Evolutionary conservation across 2,329 filamentous ascomycete species (phyloP).

Genomic region (Trichoderma guizhouense): DNA sequence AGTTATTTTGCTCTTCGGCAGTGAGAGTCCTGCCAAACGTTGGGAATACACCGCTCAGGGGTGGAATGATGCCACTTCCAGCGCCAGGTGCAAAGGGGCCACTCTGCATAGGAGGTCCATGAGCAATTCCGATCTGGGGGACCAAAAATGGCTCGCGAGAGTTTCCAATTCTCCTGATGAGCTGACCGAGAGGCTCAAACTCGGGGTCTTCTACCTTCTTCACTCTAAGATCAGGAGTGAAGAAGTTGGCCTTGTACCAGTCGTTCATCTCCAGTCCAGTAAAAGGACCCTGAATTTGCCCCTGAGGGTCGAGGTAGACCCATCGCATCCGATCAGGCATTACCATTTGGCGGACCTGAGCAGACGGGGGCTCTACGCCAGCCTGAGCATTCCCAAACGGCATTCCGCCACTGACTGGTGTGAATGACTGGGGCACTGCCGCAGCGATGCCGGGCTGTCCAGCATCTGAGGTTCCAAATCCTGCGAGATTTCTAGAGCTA

Average conservation of each 20-base stretch:
- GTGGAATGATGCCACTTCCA: constrained; percentile 69
- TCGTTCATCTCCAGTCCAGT: constrained; percentile 99
- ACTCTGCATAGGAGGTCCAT: constrained; percentile 65
- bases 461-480: constrained; percentile 39
- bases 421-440: constrained; percentile 35
- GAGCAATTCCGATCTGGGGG: constrained; percentile 91
- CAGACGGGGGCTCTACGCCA: constrained; percentile 51
- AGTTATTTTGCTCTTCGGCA: constrained; percentile 94
- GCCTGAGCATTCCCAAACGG: constrained; percentile 37
- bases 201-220: constrained; percentile 92
- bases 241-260: constrained; percentile 99
- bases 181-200: constrained; percentile 90
- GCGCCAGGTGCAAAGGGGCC: constrained; percentile 48
- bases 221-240: constrained; percentile 88
- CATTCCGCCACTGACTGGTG: constrained; percentile 34
- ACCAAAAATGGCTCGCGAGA: constrained; percentile 96
- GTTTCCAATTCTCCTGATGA: constrained; percentile 94
- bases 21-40: constrained; percentile 96
- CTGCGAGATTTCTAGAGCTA: constrained; percentile 31
- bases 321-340: constrained; percentile 99
- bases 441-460: constrained; percentile 34
- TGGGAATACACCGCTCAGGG: constrained; percentile 89
- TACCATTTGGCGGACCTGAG: constrained; percentile 85
- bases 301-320: constrained; percentile 95
- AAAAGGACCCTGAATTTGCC: constrained; percentile 88